A percentile compares a stretch with the other conserved stretches of the same genome.
phyloP scores from a whole-genome alignment of 2,329 filamentous ascomycete species.

The Calonectria hawksworthii region DNA sequence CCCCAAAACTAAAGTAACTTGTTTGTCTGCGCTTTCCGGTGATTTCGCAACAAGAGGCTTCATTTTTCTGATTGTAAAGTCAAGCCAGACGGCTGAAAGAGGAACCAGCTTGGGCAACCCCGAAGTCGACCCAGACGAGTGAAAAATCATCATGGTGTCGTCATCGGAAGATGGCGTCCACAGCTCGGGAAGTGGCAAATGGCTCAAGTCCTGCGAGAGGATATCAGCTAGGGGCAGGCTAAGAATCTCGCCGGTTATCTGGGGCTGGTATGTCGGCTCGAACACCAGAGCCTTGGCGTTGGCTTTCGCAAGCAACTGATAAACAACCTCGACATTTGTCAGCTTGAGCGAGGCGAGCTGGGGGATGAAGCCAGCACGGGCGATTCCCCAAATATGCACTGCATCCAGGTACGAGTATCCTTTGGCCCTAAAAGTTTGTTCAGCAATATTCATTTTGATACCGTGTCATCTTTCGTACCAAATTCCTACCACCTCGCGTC shows the following conservation, averaged over 20 bases:
- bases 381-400: neutral
- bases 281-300: neutral
- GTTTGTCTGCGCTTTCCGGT: neutral
- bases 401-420: neutral
- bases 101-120: neutral
- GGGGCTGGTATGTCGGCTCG: neutral
- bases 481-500: neutral
- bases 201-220: neutral
- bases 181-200: neutral
- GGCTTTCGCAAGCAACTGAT: neutral
- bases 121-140: neutral
- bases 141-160: neutral
- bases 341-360: neutral
- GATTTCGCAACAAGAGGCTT: neutral
- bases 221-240: neutral
- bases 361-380: neutral
- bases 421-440: neutral
- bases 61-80: neutral
- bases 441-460: neutral
- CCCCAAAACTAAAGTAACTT: neutral
- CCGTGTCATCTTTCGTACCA: neutral
- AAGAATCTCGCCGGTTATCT: neutral
- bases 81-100: neutral
- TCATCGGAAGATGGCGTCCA: neutral
- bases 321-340: neutral